Conservation (phyloP, 1,284 basidiomycete species). For the Hemileccinum hortonii region DNA sequence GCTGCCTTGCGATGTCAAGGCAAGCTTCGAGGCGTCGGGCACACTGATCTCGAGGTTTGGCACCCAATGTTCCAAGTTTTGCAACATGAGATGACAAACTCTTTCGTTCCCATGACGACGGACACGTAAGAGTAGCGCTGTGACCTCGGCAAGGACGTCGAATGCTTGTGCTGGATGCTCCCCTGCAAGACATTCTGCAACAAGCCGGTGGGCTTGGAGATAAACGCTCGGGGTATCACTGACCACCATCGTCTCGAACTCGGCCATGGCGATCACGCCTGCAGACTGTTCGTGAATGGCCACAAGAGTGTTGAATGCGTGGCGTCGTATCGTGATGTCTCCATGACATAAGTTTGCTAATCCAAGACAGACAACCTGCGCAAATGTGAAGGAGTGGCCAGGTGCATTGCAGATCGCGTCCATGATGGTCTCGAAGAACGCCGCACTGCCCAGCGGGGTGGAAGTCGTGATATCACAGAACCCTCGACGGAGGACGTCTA, state of each 20-base stretch:
- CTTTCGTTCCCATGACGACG: conserved; percentile 51
- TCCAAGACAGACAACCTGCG: conserved; percentile 79
- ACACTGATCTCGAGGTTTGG: conserved; percentile 64
- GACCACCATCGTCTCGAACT: conserved; percentile 75
- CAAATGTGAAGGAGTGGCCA: conserved; percentile 64
- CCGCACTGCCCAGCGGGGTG: conserved; percentile 41
- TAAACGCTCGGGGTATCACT: conserved; percentile 79
- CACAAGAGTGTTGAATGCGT: conserved; percentile 80
- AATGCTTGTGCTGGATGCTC: conserved; percentile 74
- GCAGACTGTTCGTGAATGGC: conserved; percentile 64
- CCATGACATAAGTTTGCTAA: conserved; percentile 86
- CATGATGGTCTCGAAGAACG: conserved; percentile 75
- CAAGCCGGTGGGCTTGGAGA: conserved; percentile 74
- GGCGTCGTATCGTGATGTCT: conserved; percentile 63
- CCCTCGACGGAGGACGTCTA: conserved; percentile 70
- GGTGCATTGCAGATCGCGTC: conserved; percentile 68
- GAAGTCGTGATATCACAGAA: conserved; percentile 62
- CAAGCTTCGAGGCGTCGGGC: conserved; percentile 18
- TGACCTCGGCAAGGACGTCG: conserved; percentile 72
- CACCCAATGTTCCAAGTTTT: conserved; percentile 81
- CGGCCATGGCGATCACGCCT: conserved; percentile 62
- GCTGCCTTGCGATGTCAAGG: conserved; percentile 60
- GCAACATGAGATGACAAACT: conserved; percentile 57
- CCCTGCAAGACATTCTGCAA: conserved; percentile 79
- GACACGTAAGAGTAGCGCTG: conserved; percentile 70